Conservation (phyloP, 2,329 filamentous ascomycete genomes). For the Clarireedia paspali region DNA sequence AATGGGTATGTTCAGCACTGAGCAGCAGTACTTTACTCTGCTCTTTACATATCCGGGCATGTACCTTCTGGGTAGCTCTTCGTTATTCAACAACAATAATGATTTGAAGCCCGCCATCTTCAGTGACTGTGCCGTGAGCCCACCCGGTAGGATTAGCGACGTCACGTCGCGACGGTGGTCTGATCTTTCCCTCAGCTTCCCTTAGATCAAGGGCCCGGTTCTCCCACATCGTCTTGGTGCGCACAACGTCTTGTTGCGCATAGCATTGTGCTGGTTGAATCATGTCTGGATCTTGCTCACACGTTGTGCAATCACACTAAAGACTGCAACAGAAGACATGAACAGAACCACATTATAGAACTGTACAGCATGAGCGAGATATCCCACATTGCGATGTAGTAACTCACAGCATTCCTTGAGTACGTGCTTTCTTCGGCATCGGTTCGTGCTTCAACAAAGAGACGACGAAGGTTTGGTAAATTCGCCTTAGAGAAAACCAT, state of each 20-base stretch:
- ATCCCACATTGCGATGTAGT: slow-evolving; percentile 3
- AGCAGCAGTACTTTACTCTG: background rate
- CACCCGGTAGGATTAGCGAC: no score
- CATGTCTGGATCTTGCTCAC: slow-evolving; percentile 38
- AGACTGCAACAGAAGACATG: slow-evolving; percentile 91
- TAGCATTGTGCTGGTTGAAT: background rate
- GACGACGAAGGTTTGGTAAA: slow-evolving; percentile 86
- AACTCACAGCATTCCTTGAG: slow-evolving; percentile 78
- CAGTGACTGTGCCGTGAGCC: no score
- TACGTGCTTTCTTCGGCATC: slow-evolving; percentile 93
- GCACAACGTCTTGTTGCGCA: background rate
- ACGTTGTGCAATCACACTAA: slow-evolving; percentile 86
- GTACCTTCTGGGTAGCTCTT: no score
- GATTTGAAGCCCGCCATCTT: no score
- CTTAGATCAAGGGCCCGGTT: no score
- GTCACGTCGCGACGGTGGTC: no score
- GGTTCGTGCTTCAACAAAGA: slow-evolving; percentile 90
- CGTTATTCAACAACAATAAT: no score
- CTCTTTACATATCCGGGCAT: background rate
- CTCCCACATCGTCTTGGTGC: background rate
- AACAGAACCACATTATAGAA: slow-evolving; percentile 98
- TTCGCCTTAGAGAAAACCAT: slow-evolving; percentile 44
- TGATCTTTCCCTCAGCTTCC: no score
- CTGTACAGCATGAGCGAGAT: slow-evolving; percentile 38
- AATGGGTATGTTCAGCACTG: background rate